Evolutionary conservation across 2,329 filamentous ascomycete species (phyloP).

Genomic region (Blumeria hordei): DNA sequence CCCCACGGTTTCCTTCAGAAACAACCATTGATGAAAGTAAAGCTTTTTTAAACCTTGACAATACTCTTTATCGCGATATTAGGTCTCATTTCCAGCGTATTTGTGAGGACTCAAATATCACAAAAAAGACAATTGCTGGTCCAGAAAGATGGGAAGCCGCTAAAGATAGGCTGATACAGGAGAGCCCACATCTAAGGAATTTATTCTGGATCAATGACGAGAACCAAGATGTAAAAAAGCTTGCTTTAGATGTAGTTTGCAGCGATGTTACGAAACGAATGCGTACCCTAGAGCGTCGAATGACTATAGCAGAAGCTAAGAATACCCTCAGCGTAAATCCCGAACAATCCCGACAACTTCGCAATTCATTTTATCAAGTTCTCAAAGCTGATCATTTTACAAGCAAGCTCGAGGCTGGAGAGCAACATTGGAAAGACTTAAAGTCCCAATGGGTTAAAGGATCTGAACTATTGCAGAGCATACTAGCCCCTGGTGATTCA

Average conservation of each 20-base stretch:
- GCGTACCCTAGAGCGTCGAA: slow-evolving; percentile 36
- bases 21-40: slow-evolving; percentile 63
- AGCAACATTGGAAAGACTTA: slow-evolving; percentile 45
- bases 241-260: slow-evolving; percentile 58
- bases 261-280: slow-evolving; percentile 64
- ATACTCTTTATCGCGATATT: slow-evolving; percentile 34
- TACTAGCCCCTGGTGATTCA: slow-evolving; percentile 25
- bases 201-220: slow-evolving; percentile 34
- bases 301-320: slow-evolving; percentile 54
- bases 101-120: slow-evolving; percentile 39
- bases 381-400: slow-evolving; percentile 42
- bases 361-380: slow-evolving; percentile 39
- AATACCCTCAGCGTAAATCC: slow-evolving; percentile 45
- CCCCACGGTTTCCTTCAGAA: slow-evolving; percentile 57
- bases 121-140: slow-evolving; percentile 54
- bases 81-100: slow-evolving; percentile 45
- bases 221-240: slow-evolving; percentile 33
- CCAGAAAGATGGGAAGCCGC: slow-evolving; percentile 48
- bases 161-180: slow-evolving; percentile 41
- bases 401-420: slow-evolving; percentile 47
- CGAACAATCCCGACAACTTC: slow-evolving; percentile 39
- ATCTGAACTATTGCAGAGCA: slow-evolving; percentile 28
- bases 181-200: slow-evolving; percentile 36
- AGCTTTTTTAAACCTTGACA: slow-evolving; percentile 39
- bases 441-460: slow-evolving; percentile 42